Evolutionary conservation across 176 grass and related monocot genomes (phyloP).

Genomic region (Eragrostis nindensis): DNA sequence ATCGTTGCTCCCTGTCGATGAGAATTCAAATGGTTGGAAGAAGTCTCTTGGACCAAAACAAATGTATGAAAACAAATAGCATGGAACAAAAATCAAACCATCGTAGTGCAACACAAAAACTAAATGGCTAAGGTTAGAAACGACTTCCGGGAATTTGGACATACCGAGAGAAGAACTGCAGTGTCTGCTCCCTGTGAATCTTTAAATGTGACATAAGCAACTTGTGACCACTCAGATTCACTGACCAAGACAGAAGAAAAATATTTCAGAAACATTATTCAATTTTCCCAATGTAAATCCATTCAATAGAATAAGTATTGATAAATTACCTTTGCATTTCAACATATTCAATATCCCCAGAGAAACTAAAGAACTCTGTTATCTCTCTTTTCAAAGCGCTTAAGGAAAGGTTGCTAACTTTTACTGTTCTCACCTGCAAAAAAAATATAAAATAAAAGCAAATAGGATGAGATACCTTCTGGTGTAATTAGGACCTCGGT

Average conservation of each 20-base stretch:
- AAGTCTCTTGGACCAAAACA: conserved; percentile 9
- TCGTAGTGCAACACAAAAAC: conserved; percentile 20
- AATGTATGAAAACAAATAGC: neutral
- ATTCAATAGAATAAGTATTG: conserved; percentile 4
- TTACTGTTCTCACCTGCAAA: conserved; percentile 79
- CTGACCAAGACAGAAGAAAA: conserved; percentile 51
- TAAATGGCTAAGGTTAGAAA: neutral
- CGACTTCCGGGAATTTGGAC: conserved; percentile 41
- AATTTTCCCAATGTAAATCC: conserved; percentile 25
- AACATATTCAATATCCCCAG: conserved; percentile 88
- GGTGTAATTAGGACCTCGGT: neutral
- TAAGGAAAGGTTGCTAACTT: conserved; percentile 87
- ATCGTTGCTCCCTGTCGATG: conserved; percentile 87
- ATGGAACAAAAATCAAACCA: conserved; percentile 15
- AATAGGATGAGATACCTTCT: neutral
- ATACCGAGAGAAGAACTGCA: conserved; percentile 87
- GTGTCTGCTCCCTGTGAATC: conserved; percentile 92
- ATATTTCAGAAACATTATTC: conserved; percentile 32
- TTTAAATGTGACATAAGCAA: conserved; percentile 95
- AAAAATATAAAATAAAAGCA: conserved; percentile 6
- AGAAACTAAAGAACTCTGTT: conserved; percentile 97
- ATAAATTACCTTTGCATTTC: conserved; percentile 86
- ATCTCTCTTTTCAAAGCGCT: conserved; percentile 84
- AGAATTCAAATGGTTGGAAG: conserved; percentile 25
- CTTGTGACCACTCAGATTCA: conserved; percentile 85